Evolutionary conservation across 345 rosid species (phyloP).

Genomic region (Reutealis trisperma): DNA sequence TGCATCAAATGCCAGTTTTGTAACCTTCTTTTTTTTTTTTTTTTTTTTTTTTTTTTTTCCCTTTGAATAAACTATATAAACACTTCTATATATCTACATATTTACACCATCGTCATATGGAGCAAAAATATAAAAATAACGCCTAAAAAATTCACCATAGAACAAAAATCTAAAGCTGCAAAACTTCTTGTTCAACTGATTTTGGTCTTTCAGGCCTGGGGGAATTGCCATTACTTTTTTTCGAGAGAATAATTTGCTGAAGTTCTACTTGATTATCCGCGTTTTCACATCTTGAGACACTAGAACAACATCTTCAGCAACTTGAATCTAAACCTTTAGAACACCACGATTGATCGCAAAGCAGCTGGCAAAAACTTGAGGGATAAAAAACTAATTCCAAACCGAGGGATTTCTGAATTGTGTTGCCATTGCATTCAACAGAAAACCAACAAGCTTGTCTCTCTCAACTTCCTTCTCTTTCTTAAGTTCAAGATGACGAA

Average conservation of each 20-base stretch:
- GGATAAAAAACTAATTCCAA: conserved; percentile 49
- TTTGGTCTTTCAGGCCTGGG: neutral
- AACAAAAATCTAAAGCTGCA: conserved; percentile 1
- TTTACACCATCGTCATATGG: conserved; percentile 4
- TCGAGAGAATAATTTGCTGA: too few relatives aligned
- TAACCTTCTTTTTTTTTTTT: neutral
- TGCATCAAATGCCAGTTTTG: neutral
- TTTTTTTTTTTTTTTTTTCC: neutral
- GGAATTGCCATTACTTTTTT: neutral
- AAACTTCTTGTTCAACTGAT: neutral
- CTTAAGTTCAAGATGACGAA: conserved; percentile 80
- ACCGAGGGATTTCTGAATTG: conserved; percentile 74
- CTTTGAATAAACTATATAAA: neutral
- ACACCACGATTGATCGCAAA: neutral
- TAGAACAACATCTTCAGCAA: neutral
- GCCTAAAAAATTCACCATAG: neutral
- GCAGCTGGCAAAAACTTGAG: conserved; percentile 1
- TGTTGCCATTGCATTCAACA: conserved; percentile 63
- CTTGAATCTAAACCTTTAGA: neutral
- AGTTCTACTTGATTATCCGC: neutral
- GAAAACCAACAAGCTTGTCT: conserved; percentile 65
- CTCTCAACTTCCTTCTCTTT: conserved; percentile 75
- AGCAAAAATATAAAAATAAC: neutral
- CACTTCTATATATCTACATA: neutral
- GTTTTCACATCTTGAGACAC: neutral